Evolutionary conservation across 371 early-diverging fungal species (phyloP).

Genomic region (Dinochytrium kinnereticum): DNA sequence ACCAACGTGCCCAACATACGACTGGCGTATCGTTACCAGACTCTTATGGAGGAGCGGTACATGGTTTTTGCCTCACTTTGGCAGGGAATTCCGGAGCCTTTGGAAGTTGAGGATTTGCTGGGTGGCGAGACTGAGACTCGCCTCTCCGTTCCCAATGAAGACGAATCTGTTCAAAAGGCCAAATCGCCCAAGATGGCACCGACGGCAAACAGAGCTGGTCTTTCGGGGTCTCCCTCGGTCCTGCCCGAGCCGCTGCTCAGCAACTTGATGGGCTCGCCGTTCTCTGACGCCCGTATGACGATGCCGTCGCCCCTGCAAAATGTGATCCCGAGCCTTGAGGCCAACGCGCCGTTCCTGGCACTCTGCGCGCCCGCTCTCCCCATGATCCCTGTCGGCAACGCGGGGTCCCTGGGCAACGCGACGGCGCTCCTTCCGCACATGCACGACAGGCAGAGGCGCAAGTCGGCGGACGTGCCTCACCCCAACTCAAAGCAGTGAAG

Average conservation of each 20-base stretch:
- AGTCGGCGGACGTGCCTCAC: too few species aligned
- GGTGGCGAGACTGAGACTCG: too few species aligned
- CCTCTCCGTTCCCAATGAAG: too few species aligned
- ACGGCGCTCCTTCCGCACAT: too few species aligned
- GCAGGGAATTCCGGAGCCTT: neutral
- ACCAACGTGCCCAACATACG: slow-evolving; percentile 97
- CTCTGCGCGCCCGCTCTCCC: slow-evolving; percentile 18
- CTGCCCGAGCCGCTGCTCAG: slow-evolving; percentile 1
- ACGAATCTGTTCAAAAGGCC: too few species aligned
- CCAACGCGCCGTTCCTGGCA: slow-evolving; percentile 9
- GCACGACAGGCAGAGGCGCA: too few species aligned
- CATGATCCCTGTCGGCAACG: neutral
- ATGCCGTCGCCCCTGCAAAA: slow-evolving; percentile 5
- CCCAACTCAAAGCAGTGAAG: too few species aligned
- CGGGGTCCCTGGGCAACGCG: neutral
- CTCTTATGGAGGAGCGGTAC: slow-evolving; percentile 80
- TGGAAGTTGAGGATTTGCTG: neutral
- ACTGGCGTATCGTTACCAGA: slow-evolving; percentile 84
- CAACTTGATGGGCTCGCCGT: neutral
- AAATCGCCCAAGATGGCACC: too few species aligned
- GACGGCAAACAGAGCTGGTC: neutral
- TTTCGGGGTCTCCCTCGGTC: neutral
- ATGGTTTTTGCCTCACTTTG: slow-evolving; percentile 50
- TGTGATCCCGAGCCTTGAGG: slow-evolving; percentile 1
- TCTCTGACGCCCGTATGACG: neutral